phyloP scores from a whole-genome alignment of 2,329 filamentous ascomycete genomes.

The Phyllosticta capitalensis region DNA sequence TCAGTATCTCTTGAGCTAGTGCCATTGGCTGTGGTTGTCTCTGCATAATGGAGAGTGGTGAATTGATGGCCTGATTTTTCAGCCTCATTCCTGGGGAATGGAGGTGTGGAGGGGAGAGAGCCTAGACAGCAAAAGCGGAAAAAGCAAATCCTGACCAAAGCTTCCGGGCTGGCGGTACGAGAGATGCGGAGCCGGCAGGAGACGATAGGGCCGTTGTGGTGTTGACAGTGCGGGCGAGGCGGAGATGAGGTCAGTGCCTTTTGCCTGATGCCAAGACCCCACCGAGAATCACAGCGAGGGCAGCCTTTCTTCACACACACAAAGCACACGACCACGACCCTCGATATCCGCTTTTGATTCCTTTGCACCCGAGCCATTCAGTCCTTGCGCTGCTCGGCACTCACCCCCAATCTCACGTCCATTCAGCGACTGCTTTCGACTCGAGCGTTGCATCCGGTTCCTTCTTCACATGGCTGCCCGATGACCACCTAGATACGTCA shows the following conservation, averaged over 20 bases:
- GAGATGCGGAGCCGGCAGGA: not conserved
- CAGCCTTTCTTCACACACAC: conserved; percentile 4
- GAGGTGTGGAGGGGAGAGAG: too few species aligned
- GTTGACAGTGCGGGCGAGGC: not conserved
- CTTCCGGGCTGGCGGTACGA: not conserved
- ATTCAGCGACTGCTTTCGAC: not conserved
- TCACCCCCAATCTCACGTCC: not conserved
- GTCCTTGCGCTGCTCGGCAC: not conserved
- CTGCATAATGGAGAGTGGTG: too few species aligned
- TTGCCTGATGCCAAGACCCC: conserved; percentile 4
- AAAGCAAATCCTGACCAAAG: not conserved
- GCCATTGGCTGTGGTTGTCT: too few species aligned
- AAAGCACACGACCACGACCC: conserved; percentile 2
- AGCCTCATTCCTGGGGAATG: too few species aligned
- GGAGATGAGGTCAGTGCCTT: not conserved
- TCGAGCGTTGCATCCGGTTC: not conserved
- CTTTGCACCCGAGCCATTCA: not conserved
- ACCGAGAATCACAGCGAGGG: not conserved
- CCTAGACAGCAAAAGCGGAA: not conserved
- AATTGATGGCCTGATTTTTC: too few species aligned
- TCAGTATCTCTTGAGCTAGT: too few species aligned
- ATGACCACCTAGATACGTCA: conserved; percentile 3
- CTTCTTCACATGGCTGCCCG: conserved; percentile 10
- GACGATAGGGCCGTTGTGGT: not conserved
- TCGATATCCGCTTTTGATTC: not conserved